Evolutionary conservation across 371 early-diverging fungal species (phyloP).

Genomic region (Gilbertella persicaria): DNA sequence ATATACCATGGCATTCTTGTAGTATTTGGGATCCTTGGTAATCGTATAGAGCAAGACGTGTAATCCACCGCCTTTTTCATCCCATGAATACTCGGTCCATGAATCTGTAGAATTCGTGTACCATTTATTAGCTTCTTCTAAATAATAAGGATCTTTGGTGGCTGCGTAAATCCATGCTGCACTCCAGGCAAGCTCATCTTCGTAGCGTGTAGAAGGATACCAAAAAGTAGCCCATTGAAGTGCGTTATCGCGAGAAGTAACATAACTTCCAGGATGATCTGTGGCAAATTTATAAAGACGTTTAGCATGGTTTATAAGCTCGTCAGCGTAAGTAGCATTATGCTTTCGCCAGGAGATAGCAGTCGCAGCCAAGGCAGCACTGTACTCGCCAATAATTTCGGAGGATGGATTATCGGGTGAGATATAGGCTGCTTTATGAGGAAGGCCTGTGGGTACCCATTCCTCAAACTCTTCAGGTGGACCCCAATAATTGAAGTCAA

Average conservation of each 20-base stretch:
- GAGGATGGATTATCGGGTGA: constrained; percentile 54
- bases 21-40: constrained; percentile 48
- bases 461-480: constrained; percentile 62
- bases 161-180: constrained; percentile 58
- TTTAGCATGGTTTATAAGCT: constrained; percentile 45
- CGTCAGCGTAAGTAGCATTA: constrained; percentile 49
- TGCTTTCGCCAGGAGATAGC: constrained; percentile 46
- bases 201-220: constrained; percentile 54
- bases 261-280: constrained; percentile 51
- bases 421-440: constrained; percentile 50
- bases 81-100: constrained; percentile 59
- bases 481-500: constrained; percentile 63
- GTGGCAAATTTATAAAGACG: constrained; percentile 50
- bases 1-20: constrained; percentile 50
- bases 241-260: constrained; percentile 43
- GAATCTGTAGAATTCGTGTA: constrained; percentile 30
- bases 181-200: constrained; percentile 56
- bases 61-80: constrained; percentile 52
- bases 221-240: constrained; percentile 55
- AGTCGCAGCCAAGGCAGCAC: constrained; percentile 52
- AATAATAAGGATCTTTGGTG: constrained; percentile 39
- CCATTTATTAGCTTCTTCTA: constrained; percentile 47
- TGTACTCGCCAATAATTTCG: constrained; percentile 57
- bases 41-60: constrained; percentile 48
- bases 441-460: constrained; percentile 53